These are phyloP conservation scores for Neurospora sp. DNA, from an alignment of 2,329 filamentous ascomycete genomes.

Conservation along the genomic window DNA sequence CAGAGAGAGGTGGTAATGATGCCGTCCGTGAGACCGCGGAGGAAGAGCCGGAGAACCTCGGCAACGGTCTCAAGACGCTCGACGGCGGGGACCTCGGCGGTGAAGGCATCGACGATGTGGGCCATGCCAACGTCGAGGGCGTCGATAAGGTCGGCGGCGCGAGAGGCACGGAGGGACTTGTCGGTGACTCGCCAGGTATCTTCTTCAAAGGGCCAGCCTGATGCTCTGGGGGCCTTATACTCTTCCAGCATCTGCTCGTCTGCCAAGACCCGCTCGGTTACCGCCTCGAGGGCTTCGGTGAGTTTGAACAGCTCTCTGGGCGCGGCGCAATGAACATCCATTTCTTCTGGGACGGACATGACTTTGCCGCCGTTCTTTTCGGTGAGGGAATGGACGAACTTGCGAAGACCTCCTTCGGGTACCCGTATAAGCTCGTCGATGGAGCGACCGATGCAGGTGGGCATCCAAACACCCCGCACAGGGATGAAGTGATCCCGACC, in stretches of 20 bases:
- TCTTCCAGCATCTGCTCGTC: slow-evolving; percentile 53
- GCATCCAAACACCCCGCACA: slow-evolving; percentile 66
- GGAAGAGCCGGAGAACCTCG: slow-evolving; percentile 63
- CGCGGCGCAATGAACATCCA: slow-evolving; percentile 62
- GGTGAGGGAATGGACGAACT: slow-evolving; percentile 28
- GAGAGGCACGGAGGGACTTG: slow-evolving; percentile 18
- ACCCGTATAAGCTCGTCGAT: slow-evolving; percentile 83
- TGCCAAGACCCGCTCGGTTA: slow-evolving; percentile 46
- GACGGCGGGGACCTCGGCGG: slow-evolving; percentile 50
- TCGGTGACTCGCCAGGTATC: slow-evolving; percentile 22
- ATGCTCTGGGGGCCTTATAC: slow-evolving; percentile 38
- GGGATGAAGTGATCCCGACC: slow-evolving; percentile 91
- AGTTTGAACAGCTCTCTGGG: slow-evolving; percentile 84
- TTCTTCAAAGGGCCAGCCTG: slow-evolving; percentile 51
- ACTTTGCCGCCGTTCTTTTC: slow-evolving; percentile 23
- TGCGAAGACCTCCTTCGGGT: slow-evolving; percentile 68
- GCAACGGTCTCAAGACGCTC: slow-evolving; percentile 66
- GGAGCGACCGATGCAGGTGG: slow-evolving; percentile 72
- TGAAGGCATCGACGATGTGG: slow-evolving; percentile 51
- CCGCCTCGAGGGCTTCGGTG: slow-evolving; percentile 62
- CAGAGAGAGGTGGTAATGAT: slow-evolving; percentile 64
- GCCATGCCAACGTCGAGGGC: slow-evolving; percentile 50
- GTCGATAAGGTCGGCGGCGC: slow-evolving; percentile 38
- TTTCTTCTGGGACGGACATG: slow-evolving; percentile 44
- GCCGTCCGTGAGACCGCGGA: slow-evolving; percentile 67